A percentile compares a stretch with the other conserved stretches of the same genome.
These are phyloP conservation scores for Venturia aucupariae DNA, from an alignment of 2,329 filamentous ascomycete species.

Conservation along the genomic window DNA sequence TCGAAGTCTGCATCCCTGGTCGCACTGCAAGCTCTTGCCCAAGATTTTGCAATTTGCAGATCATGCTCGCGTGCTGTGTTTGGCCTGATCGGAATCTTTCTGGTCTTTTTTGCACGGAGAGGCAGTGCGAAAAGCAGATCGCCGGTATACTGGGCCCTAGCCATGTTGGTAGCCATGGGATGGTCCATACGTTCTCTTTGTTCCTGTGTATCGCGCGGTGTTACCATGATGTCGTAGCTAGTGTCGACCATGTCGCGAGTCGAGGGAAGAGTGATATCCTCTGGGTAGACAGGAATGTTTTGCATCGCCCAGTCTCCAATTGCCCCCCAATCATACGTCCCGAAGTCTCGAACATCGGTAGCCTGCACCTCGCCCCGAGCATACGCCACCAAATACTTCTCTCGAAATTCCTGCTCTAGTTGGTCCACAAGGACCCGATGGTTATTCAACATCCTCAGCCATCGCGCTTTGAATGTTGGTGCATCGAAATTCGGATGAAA, in stretches of 20 bases:
- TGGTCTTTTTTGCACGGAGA: neutral
- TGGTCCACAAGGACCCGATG: constrained; percentile 33
- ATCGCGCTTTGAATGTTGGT: constrained; percentile 30
- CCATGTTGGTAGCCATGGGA: constrained; percentile 2
- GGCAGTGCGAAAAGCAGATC: neutral
- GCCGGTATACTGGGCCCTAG: neutral
- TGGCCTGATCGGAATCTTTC: neutral
- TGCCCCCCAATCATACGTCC: constrained; percentile 36
- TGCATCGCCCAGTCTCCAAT: constrained; percentile 38
- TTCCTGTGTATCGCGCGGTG: neutral
- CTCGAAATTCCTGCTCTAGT: constrained; percentile 39
- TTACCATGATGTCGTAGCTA: constrained; percentile 8
- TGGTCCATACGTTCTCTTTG: constrained; percentile 11
- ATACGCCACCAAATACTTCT: constrained; percentile 37
- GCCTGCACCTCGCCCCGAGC: constrained; percentile 32
- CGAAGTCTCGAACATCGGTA: constrained; percentile 36
- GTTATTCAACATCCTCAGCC: constrained; percentile 28
- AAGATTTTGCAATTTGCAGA: constrained; percentile 35
- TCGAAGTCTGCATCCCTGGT: constrained; percentile 35
- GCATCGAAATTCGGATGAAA: constrained; percentile 32
- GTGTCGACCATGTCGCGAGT: constrained; percentile 9
- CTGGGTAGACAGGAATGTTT: constrained; percentile 26
- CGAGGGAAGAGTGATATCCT: constrained; percentile 27
- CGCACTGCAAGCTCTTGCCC: constrained; percentile 39
- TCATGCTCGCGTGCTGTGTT: neutral